Evolutionary conservation across 139 green algal genomes (phyloP).

Genomic region (Edaphochlamys debaryana): DNA sequence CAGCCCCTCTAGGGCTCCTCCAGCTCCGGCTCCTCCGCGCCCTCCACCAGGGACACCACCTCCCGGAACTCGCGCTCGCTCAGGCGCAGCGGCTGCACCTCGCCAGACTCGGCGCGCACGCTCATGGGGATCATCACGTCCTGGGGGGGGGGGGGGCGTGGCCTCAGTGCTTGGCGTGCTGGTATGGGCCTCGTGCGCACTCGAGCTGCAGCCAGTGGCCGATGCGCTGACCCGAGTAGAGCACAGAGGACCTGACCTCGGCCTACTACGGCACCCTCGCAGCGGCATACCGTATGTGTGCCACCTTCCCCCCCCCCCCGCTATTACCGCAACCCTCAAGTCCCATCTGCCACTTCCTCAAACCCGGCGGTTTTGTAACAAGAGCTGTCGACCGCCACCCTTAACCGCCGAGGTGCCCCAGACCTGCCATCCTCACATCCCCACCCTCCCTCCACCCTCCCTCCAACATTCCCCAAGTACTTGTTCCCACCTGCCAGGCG

Average conservation of each 20-base stretch:
- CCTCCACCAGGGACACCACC: constrained; percentile 42
- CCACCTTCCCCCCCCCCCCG: no score
- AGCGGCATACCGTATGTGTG: no score
- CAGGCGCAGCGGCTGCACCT: constrained; percentile 40
- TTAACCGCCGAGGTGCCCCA: no score
- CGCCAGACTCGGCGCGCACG: background rate
- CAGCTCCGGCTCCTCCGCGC: constrained; percentile 16
- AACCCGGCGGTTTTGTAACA: background rate
- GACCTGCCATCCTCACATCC: background rate
- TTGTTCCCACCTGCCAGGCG: constrained; percentile 53
- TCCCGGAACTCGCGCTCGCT: constrained; percentile 46
- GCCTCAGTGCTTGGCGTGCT: background rate
- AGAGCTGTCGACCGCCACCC: no score
- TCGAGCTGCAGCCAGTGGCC: no score
- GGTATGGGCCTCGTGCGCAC: background rate
- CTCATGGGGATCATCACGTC: constrained; percentile 20
- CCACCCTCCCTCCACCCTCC: no score
- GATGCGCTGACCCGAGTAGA: no score
- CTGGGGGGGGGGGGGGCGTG: background rate
- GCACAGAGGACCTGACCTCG: no score
- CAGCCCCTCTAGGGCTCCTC: no score
- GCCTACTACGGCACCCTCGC: no score
- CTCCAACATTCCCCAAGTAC: no score
- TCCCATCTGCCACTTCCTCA: background rate
- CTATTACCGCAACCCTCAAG: background rate